A percentile compares a stretch with the other conserved stretches of the same genome.
Conservation (phyloP, 2,329 filamentous ascomycete genomes). For the Ophiognomonia clavigignenti-juglandacearum region DNA sequence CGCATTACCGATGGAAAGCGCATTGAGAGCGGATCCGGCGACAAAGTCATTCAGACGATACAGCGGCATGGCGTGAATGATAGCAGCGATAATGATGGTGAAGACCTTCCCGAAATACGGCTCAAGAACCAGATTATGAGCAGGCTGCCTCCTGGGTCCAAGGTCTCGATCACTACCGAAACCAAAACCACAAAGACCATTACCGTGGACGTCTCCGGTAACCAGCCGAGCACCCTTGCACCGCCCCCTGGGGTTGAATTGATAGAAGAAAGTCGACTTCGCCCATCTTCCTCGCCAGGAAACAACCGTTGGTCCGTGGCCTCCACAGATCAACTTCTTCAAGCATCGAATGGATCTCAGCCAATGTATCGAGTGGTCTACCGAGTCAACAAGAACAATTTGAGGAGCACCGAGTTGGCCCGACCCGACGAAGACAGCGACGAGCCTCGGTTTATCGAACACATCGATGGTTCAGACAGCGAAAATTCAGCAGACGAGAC, state of each 20-base stretch:
- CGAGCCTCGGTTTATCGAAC: slow-evolving; percentile 17
- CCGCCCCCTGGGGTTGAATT: slow-evolving; percentile 56
- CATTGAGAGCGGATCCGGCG: slow-evolving; percentile 20
- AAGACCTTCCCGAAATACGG: slow-evolving; percentile 40
- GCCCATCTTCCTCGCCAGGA: slow-evolving; percentile 28
- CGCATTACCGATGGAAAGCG: slow-evolving; percentile 23
- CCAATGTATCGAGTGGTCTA: slow-evolving; percentile 55
- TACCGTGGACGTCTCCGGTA: slow-evolving; percentile 57
- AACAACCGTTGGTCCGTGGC: slow-evolving; percentile 11
- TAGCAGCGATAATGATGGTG: slow-evolving; percentile 31
- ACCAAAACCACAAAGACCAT: slow-evolving; percentile 59
- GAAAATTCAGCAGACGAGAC: slow-evolving; percentile 24
- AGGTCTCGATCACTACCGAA: slow-evolving; percentile 56
- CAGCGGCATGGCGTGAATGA: slow-evolving; percentile 27
- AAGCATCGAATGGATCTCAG: slow-evolving; percentile 13
- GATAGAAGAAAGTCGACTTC: slow-evolving; percentile 41
- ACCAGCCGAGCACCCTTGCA: slow-evolving; percentile 43
- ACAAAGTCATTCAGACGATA: slow-evolving; percentile 29
- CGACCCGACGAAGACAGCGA: slow-evolving; percentile 20
- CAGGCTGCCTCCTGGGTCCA: slow-evolving; percentile 49
- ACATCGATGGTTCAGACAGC: slow-evolving; percentile 24
- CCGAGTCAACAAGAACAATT: slow-evolving; percentile 49
- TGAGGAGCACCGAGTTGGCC: slow-evolving; percentile 33
- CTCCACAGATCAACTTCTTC: slow-evolving; percentile 15
- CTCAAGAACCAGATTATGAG: slow-evolving; percentile 51